phyloP scores from a whole-genome alignment of 2,329 filamentous ascomycete genomes.

The Chrysoporthe austroafricana region DNA sequence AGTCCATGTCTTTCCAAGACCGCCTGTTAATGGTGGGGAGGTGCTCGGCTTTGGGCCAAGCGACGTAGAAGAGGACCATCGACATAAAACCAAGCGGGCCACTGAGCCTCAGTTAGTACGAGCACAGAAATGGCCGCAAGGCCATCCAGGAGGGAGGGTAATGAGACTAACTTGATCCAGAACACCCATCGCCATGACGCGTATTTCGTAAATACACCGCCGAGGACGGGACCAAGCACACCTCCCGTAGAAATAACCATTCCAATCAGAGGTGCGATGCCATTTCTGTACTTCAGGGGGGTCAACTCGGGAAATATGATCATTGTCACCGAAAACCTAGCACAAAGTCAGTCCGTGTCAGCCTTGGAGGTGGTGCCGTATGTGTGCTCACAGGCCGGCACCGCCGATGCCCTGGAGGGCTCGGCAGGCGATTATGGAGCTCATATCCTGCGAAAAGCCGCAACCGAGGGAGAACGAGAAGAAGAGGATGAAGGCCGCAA shows the following conservation, averaged over 20 bases:
- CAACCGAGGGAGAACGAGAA: constrained; percentile 61
- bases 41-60: constrained; percentile 53
- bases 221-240: constrained; percentile 56
- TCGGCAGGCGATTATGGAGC: constrained; percentile 54
- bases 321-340: constrained; percentile 57
- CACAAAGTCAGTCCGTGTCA: constrained; percentile 32
- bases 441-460: constrained; percentile 48
- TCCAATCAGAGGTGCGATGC: constrained; percentile 53
- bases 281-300: constrained; percentile 44
- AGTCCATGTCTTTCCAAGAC: constrained; percentile 56
- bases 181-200: constrained; percentile 59
- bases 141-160: not conserved
- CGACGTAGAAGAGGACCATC: constrained; percentile 49
- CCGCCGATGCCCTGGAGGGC: constrained; percentile 57
- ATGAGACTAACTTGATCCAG: constrained; percentile 57
- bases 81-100: constrained; percentile 55
- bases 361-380: constrained; percentile 36
- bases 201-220: constrained; percentile 54
- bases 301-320: constrained; percentile 57
- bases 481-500: constrained; percentile 56
- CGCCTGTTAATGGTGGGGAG: constrained; percentile 44
- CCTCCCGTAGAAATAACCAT: constrained; percentile 52
- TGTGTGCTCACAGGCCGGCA: constrained; percentile 43
- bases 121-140: not conserved
- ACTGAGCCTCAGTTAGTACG: constrained; percentile 39